Evolutionary conservation across 31 red algal species (phyloP).

Genomic region (Bonnemaisonia californica): DNA sequence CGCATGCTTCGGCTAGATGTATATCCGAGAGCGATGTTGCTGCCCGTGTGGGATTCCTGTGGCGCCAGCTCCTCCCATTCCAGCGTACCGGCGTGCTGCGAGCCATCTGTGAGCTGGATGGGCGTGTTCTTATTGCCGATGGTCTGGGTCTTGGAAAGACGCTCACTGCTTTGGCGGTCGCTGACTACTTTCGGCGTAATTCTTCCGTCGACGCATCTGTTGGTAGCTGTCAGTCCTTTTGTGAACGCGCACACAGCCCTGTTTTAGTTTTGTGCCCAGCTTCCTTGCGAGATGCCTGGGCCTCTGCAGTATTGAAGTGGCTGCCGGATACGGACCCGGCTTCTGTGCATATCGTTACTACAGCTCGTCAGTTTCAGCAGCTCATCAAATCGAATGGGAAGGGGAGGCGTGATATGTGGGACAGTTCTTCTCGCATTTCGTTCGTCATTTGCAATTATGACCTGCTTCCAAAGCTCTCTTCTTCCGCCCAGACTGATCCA

Average conservation of each 20-base stretch:
- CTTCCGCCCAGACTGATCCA: not conserved
- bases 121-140: conserved; percentile 47
- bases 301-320: conserved; percentile 14
- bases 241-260: not conserved
- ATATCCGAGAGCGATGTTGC: not conserved
- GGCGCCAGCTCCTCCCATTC: conserved; percentile 21
- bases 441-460: conserved; percentile 31
- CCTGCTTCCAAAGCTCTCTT: conserved; percentile 4
- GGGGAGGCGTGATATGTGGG: conserved; percentile 17
- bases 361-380: not conserved
- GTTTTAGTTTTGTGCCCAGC: conserved; percentile 34
- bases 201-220: not conserved
- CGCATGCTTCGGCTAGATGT: not conserved
- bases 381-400: not conserved
- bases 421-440: not conserved
- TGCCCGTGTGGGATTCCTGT: not conserved
- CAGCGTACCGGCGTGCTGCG: conserved; percentile 21
- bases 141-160: conserved; percentile 56
- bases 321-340: not conserved
- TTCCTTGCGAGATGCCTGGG: conserved; percentile 18
- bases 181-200: conserved; percentile 8
- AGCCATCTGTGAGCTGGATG: not conserved
- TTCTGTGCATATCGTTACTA: conserved; percentile 1
- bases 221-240: not conserved
- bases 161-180: conserved; percentile 21